A percentile compares a stretch with the other conserved stretches of the same genome.
phyloP scores from a whole-genome alignment of 345 rosid genomes.

The Salix viminalis region DNA sequence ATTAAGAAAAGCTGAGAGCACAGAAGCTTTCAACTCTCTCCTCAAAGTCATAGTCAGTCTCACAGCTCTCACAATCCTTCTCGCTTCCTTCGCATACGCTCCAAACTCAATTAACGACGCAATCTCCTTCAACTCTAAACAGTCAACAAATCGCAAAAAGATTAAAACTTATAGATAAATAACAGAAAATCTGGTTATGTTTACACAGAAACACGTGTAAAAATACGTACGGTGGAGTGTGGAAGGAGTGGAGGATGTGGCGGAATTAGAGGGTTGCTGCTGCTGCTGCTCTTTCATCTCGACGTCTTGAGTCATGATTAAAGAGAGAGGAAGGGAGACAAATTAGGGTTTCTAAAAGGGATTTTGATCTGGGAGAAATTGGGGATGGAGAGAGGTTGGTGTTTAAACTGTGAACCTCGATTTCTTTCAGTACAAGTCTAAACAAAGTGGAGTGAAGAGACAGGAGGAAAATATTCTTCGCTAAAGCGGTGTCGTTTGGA shows the following conservation, averaged over 20 bases:
- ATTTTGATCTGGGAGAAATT: neutral
- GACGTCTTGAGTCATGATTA: conserved; percentile 63
- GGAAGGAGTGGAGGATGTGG: conserved; percentile 54
- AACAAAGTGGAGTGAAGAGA: neutral
- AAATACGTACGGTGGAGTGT: conserved; percentile 47
- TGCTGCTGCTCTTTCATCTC: conserved; percentile 71
- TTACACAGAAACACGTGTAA: neutral
- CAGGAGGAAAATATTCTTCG: neutral
- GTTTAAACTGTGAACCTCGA: neutral
- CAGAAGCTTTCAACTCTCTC: conserved; percentile 46
- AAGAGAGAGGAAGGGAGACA: neutral
- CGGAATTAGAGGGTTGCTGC: conserved; percentile 40
- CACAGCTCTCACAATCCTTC: conserved; percentile 65
- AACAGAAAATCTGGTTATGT: neutral
- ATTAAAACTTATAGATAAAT: neutral
- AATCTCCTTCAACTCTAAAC: conserved; percentile 71
- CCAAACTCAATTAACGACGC: conserved; percentile 66
- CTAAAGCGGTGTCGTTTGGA: neutral
- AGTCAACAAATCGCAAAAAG: neutral
- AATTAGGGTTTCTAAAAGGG: neutral
- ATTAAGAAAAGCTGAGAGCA: conserved; percentile 58
- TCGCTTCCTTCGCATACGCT: conserved; percentile 59
- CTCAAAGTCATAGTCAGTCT: conserved; percentile 62
- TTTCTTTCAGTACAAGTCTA: conserved; percentile 22
- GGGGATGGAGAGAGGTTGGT: neutral